Base-by-base conservation (phyloP, 306 rosid species). In the Arachis stenosperma region DNA sequence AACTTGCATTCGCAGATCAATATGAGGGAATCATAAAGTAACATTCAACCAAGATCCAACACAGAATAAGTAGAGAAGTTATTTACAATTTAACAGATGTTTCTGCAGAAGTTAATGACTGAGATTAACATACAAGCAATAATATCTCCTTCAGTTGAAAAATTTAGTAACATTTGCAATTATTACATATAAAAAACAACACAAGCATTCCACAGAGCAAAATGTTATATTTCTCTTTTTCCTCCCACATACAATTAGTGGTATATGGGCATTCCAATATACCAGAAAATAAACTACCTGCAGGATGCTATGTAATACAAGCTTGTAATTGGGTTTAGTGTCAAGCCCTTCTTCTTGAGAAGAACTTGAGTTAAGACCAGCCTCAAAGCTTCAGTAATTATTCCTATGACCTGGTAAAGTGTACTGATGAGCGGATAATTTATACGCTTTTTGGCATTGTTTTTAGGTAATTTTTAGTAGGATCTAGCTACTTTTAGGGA, bases 291-390 rank as follows among this genome's bases (percentile, higher is more conserved):
- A 82, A 82, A 15, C 73, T 91, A 95, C 99, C 99, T 95, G 98
- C 99, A 95, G 41, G 99, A 98, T 75, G 99, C 99, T 80, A 95
- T 92, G 81, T 95, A 95, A 75, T 95, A 95, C 81, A 95, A 84
- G 87, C 97, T 90, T 73, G 98, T 95, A 81, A 95, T 84, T 3
- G 98, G 99, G 76, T 95, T 95, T 73, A 95, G 77, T 55, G 90
- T 88, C 91, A 91, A 87, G 77, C 99, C 99, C 89, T 90, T 95
- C 85, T 91, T 95, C 75, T 95, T 96, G 61, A 91, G 90, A 82
- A 95, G 99, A 83, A 90, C 97, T 90, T 95, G 99, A 47, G 99
- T 95, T 74, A 91, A 88, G 86, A 95, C 99, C 76, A 95, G 93
- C 83, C 99, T 87, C 67, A 95, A 88, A 62, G 99, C 96, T 83